Evolutionary conservation across 176 grass and related monocot species (phyloP).

Genomic region (Areca catechu): DNA sequence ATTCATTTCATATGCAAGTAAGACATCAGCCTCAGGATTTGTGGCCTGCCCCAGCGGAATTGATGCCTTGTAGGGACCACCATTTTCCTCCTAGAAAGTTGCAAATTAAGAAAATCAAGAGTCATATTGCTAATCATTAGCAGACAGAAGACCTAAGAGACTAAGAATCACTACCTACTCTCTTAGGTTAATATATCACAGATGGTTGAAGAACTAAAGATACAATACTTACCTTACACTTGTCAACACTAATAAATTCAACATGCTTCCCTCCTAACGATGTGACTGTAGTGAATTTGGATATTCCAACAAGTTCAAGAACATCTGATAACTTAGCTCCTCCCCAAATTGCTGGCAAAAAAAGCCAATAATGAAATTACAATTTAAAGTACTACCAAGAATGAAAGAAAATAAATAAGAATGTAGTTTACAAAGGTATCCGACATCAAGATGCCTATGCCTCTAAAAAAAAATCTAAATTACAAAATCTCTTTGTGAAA

Average conservation of each 20-base stretch:
- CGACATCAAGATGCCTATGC: too few relatives aligned
- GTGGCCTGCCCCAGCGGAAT: conserved; percentile 30
- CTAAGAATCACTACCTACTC: background rate
- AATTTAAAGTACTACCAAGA: too few relatives aligned
- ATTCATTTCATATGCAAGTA: conserved; percentile 48
- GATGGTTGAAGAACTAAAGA: background rate
- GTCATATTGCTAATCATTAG: too few relatives aligned
- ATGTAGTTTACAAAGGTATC: too few relatives aligned
- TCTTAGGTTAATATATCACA: background rate
- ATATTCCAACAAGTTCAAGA: conserved; percentile 17
- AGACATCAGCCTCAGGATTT: conserved; percentile 31
- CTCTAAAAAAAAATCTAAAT: too few relatives aligned
- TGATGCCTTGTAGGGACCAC: conserved; percentile 40
- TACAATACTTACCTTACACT: conserved; percentile 9
- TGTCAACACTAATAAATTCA: conserved; percentile 18
- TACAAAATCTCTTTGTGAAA: too few relatives aligned
- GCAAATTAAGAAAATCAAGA: too few relatives aligned
- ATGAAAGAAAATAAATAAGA: too few relatives aligned
- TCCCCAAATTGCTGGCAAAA: conserved; percentile 17
- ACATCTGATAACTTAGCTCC: conserved; percentile 22
- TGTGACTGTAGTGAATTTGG: background rate
- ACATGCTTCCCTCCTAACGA: conserved; percentile 18
- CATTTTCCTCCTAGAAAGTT: conserved; percentile 26
- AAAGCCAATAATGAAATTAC: background rate
- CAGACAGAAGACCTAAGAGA: too few relatives aligned